phyloP scores from a whole-genome alignment of 768 basidiomycete species.

The Clitopilus hobsonii region DNA sequence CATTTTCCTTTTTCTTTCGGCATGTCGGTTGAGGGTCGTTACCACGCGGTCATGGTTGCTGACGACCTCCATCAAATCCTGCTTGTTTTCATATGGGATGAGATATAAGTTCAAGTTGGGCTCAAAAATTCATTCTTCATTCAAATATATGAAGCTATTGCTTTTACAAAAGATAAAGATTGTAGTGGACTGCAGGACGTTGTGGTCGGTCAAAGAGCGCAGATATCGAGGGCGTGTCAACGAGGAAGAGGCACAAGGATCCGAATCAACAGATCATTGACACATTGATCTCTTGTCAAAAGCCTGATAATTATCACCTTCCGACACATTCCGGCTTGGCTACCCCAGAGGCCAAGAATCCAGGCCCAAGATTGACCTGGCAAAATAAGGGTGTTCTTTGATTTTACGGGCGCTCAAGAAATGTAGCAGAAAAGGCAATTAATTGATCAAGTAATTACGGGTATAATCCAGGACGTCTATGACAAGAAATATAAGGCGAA shows the following conservation, averaged over 20 bases:
- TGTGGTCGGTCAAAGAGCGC: not conserved
- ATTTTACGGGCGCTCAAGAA: no score
- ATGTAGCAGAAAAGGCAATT: no score
- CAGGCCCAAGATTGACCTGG: no score
- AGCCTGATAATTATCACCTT: not conserved
- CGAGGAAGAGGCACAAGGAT: not conserved
- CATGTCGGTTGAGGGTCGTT: not conserved
- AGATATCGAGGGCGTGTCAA: not conserved
- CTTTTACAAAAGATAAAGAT: not conserved
- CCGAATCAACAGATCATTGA: not conserved
- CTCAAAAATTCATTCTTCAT: not conserved
- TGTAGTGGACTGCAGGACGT: not conserved
- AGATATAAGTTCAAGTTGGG: not conserved
- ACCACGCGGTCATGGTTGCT: conserved; percentile 1
- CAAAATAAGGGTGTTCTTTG: no score
- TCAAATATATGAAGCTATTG: no score
- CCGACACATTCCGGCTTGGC: not conserved
- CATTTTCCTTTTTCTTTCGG: not conserved
- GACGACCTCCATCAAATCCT: not conserved
- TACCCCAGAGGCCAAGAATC: no score
- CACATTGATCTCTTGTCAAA: not conserved
- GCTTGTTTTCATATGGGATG: no score
- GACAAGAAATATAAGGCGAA: not conserved
- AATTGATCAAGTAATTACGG: not conserved
- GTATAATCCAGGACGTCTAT: not conserved